Percentiles rank a stretch among this genome's conserved stretches.
Evolutionary conservation across 2,329 filamentous ascomycete species (phyloP).

Genomic region (Mariannaea sp.): DNA sequence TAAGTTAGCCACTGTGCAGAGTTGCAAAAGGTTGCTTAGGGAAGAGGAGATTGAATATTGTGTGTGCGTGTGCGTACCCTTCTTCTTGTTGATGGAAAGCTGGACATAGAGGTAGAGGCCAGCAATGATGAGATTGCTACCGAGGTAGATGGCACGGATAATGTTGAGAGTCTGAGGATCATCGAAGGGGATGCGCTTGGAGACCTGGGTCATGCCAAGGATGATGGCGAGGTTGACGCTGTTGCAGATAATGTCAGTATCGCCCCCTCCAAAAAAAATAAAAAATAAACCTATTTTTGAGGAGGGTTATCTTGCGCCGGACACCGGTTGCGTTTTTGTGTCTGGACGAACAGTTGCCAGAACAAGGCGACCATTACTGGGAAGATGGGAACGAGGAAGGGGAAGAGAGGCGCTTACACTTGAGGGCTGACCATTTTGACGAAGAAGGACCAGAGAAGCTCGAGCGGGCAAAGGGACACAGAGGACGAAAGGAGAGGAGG

Average conservation of each 20-base stretch:
- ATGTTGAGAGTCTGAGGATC: slow-evolving; percentile 68
- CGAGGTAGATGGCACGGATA: slow-evolving; percentile 59
- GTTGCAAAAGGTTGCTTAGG: background rate
- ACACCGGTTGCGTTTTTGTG: slow-evolving; percentile 16
- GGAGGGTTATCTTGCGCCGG: slow-evolving; percentile 20
- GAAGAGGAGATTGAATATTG: background rate
- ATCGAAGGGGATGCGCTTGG: slow-evolving; percentile 94
- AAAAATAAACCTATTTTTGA: no score
- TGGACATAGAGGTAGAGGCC: slow-evolving; percentile 85
- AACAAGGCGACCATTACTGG: background rate
- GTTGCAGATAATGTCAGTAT: slow-evolving; percentile 37
- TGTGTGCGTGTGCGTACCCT: slow-evolving; percentile 66
- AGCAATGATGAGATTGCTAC: slow-evolving; percentile 80
- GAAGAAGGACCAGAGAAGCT: slow-evolving; percentile 9
- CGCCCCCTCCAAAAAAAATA: slow-evolving; percentile 4
- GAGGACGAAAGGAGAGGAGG: slow-evolving; percentile 10
- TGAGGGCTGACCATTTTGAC: slow-evolving; percentile 67
- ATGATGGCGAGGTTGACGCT: slow-evolving; percentile 95
- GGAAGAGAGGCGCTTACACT: slow-evolving; percentile 55
- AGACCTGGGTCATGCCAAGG: slow-evolving; percentile 97
- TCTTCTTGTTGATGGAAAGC: slow-evolving; percentile 90
- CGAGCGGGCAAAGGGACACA: slow-evolving; percentile 5
- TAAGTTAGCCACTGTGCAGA: slow-evolving; percentile 18
- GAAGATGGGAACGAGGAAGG: no score
- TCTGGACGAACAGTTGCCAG: slow-evolving; percentile 9